Evolutionary conservation across 225 moss, liverwort and hornwort genomes (phyloP).

Genomic region (Rhytidiadelphus loreus): DNA sequence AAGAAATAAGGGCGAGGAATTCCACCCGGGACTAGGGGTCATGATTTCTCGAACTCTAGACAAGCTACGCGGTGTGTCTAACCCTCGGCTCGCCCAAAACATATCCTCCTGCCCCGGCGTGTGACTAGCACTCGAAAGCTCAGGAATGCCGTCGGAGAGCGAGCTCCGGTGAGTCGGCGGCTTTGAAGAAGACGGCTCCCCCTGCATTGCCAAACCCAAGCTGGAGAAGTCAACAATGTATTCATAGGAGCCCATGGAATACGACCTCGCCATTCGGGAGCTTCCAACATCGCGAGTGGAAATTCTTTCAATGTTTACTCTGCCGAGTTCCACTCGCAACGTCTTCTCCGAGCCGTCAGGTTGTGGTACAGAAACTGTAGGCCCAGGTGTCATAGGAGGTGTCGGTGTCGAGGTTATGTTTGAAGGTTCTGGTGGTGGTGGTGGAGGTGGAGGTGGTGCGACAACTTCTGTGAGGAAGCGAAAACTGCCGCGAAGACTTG

Average conservation of each 20-base stretch:
- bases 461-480: constrained; percentile 17
- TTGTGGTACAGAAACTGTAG: constrained; percentile 18
- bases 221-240: constrained; percentile 56
- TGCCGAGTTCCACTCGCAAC: constrained; percentile 36
- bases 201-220: constrained; percentile 26
- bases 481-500: constrained; percentile 33
- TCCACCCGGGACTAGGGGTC: constrained; percentile 25
- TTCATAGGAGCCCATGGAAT: constrained; percentile 85
- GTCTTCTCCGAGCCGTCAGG: constrained; percentile 38
- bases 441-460: background rate
- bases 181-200: background rate
- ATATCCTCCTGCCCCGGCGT: constrained; percentile 29
- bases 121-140: constrained; percentile 23
- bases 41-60: constrained; percentile 26
- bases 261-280: constrained; percentile 41
- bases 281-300: background rate
- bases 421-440: background rate
- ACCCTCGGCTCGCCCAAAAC: constrained; percentile 39
- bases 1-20: background rate
- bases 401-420: background rate
- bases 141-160: constrained; percentile 33
- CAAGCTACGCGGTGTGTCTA: constrained; percentile 26
- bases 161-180: constrained; percentile 20
- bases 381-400: constrained; percentile 36
- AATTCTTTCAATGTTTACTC: constrained; percentile 8